A percentile compares a stretch with the other conserved stretches of the same genome.
These are phyloP conservation scores for Blyttiomyces sp. DNA, from an alignment of 371 early-diverging fungal species.

Conservation along the genomic window DNA sequence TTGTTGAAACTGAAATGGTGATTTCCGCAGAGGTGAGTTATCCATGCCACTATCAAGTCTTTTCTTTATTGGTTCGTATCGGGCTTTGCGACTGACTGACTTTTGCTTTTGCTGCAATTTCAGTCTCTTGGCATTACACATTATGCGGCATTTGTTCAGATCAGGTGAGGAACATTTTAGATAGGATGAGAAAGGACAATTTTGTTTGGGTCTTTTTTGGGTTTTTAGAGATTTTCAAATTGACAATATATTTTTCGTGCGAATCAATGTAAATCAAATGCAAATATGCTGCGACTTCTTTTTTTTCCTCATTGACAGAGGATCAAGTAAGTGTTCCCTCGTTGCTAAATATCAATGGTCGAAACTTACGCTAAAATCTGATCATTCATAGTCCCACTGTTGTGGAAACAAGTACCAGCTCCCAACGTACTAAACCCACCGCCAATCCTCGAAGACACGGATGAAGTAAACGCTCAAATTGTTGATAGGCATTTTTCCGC, in stretches of 20 bases:
- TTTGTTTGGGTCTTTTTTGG: too few species aligned
- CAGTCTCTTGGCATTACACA: constrained; percentile 51
- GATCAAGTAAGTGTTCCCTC: too few species aligned
- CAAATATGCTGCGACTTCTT: too few species aligned
- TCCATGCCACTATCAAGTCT: background rate
- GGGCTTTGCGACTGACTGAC: constrained; percentile 1
- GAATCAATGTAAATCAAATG: too few species aligned
- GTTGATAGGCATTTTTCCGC: constrained; percentile 20
- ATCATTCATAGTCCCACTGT: constrained; percentile 40
- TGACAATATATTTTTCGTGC: too few species aligned
- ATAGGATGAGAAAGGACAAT: too few species aligned
- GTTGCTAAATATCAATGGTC: too few species aligned
- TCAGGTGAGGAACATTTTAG: constrained; percentile 44
- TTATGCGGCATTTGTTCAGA: constrained; percentile 62
- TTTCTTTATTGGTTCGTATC: background rate
- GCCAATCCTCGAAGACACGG: constrained; percentile 55
- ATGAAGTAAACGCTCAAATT: constrained; percentile 50
- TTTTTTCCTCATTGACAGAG: too few species aligned
- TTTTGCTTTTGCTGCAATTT: background rate
- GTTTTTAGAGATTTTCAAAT: too few species aligned
- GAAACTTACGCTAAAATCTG: background rate
- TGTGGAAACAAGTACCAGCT: constrained; percentile 65
- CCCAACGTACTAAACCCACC: constrained; percentile 61
- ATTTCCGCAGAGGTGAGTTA: constrained; percentile 44
- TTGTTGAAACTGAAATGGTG: constrained; percentile 97